Percentiles rank a stretch among this genome's conserved stretches.
Conservation (phyloP, 495 filamentous ascomycete genomes). For the Aspergillus asperescens region DNA sequence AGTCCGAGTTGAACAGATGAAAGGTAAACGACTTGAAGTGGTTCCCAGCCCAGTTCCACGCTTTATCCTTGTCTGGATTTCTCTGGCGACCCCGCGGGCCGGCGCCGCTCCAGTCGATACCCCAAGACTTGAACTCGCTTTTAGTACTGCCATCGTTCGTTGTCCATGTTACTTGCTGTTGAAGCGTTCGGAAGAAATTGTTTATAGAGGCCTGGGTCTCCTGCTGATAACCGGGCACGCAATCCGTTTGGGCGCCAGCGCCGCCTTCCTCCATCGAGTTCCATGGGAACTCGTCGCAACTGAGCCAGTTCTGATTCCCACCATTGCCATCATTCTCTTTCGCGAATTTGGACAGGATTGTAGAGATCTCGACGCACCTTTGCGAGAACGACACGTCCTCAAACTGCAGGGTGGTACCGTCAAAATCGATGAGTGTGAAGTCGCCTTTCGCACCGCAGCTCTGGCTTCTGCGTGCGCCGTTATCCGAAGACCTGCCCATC, state of each 20-base stretch:
- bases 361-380: not conserved
- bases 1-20: conserved; percentile 6
- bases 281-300: conserved; percentile 10
- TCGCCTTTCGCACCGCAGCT: too few relatives aligned
- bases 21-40: not conserved
- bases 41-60: conserved; percentile 8
- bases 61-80: not conserved
- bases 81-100: not conserved
- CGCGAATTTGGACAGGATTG: not conserved
- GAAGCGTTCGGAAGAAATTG: not conserved
- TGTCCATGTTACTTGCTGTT: conserved; percentile 1
- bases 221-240: conserved; percentile 4
- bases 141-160: not conserved
- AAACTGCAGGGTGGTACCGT: too few relatives aligned
- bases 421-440: too few relatives aligned
- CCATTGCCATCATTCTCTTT: not conserved
- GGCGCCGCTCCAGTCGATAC: not conserved
- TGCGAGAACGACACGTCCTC: too few relatives aligned
- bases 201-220: not conserved
- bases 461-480: too few relatives aligned
- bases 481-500: too few relatives aligned
- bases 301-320: conserved; percentile 3
- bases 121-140: not conserved
- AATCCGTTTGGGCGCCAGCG: not conserved
- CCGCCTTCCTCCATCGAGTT: conserved; percentile 1